Conservation (phyloP, 345 rosid species). For the Pseudoturritis turrita region DNA sequence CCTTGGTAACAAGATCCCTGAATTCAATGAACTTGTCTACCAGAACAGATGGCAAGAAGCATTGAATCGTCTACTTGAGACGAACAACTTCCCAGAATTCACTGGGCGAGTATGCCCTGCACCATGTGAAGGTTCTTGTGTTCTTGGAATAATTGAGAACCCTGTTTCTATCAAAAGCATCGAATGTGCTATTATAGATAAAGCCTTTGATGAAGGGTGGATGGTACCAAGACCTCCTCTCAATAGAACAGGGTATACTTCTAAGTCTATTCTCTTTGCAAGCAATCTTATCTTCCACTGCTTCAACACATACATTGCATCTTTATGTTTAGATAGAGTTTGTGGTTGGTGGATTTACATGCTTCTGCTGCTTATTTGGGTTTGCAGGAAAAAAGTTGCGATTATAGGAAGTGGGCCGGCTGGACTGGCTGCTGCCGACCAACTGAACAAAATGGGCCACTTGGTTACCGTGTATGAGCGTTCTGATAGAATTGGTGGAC, state of each 20-base stretch:
- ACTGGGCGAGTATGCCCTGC: slow-evolving; percentile 99
- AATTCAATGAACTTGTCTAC: slow-evolving; percentile 93
- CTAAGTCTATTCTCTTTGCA: neutral
- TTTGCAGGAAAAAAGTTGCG: slow-evolving; percentile 74
- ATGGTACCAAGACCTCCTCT: slow-evolving; percentile 92
- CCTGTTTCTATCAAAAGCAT: slow-evolving; percentile 95
- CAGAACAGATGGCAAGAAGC: slow-evolving; percentile 99
- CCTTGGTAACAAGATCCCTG: slow-evolving; percentile 98
- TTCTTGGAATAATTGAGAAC: slow-evolving; percentile 98
- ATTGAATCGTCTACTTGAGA: slow-evolving; percentile 89
- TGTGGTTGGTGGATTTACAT: neutral
- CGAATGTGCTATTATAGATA: slow-evolving; percentile 90
- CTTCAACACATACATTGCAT: neutral
- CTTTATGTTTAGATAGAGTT: neutral
- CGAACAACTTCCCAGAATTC: slow-evolving; percentile 97
- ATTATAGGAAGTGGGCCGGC: slow-evolving; percentile 95
- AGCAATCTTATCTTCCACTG: neutral
- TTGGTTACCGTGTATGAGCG: slow-evolving; percentile 91
- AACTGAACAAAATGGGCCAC: slow-evolving; percentile 94
- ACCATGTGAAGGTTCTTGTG: slow-evolving; percentile 99
- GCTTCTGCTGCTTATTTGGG: neutral
- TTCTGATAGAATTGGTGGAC: slow-evolving; percentile 96
- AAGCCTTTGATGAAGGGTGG: slow-evolving; percentile 99
- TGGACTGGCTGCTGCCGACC: slow-evolving; percentile 99
- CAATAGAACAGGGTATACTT: slow-evolving; percentile 74